phyloP scores from a whole-genome alignment of 2,329 filamentous ascomycete species.

The Phialophora tarda region DNA sequence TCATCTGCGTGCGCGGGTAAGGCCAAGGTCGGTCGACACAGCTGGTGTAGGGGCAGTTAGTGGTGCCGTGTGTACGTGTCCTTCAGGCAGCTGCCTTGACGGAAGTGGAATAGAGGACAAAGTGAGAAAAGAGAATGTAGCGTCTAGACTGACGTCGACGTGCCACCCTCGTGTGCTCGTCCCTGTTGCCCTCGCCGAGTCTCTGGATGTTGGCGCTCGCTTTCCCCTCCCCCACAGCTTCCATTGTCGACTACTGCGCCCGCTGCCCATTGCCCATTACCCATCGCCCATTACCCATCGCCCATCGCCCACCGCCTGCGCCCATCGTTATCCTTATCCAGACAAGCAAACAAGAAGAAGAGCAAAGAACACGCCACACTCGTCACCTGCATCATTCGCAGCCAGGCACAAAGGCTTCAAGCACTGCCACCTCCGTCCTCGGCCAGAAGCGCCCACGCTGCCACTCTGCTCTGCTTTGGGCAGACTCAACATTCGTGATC shows the following conservation, averaged over 20 bases:
- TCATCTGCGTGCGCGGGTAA: neutral
- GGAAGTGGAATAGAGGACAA: neutral
- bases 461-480: neutral
- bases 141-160: neutral
- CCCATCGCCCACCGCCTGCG: neutral
- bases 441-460: neutral
- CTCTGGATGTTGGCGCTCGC: neutral
- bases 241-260: neutral
- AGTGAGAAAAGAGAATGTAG: neutral
- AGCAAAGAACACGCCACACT: neutral
- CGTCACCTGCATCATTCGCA: neutral
- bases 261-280: neutral
- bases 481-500: conserved; percentile 7
- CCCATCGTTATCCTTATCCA: conserved; percentile 14
- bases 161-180: neutral
- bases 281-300: neutral
- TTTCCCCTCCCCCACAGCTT: conserved; percentile 9
- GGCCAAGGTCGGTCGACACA: neutral
- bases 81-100: neutral
- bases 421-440: conserved; percentile 16
- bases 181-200: neutral
- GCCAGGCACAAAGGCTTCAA: too few relatives aligned
- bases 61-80: neutral
- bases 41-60: neutral
- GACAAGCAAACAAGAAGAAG: neutral